phyloP scores from a whole-genome alignment of 331 rosid genomes.

The Saraca asoca region DNA sequence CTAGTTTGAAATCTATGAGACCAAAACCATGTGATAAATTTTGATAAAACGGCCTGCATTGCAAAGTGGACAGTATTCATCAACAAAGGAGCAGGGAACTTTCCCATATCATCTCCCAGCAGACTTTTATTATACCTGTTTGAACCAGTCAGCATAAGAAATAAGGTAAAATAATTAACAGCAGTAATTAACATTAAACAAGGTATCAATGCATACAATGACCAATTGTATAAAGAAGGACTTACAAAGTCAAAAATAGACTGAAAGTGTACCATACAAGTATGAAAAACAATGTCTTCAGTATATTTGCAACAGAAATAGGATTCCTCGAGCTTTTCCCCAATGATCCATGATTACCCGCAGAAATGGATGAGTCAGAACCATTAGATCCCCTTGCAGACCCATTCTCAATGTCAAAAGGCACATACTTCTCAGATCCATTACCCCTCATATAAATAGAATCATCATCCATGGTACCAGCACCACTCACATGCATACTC shows the following conservation, averaged over 20 bases:
- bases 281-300: constrained; percentile 80
- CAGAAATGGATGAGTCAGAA: constrained; percentile 37
- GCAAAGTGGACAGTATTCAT: constrained; percentile 91
- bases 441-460: constrained; percentile 46
- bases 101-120: constrained; percentile 89
- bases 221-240: constrained; percentile 30
- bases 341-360: constrained; percentile 41
- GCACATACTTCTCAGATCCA: constrained; percentile 54
- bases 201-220: constrained; percentile 17
- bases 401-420: constrained; percentile 66
- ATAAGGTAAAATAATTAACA: background rate
- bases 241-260: constrained; percentile 95
- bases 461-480: constrained; percentile 54
- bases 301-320: constrained; percentile 51
- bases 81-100: constrained; percentile 91
- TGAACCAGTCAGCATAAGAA: constrained; percentile 37
- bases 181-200: constrained; percentile 23
- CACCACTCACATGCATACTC: constrained; percentile 50
- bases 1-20: constrained; percentile 63
- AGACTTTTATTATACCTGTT: constrained; percentile 91
- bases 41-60: constrained; percentile 93
- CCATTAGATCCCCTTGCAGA: constrained; percentile 46
- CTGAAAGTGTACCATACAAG: constrained; percentile 92
- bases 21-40: constrained; percentile 84
- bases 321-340: constrained; percentile 42